Conservation (phyloP, 2,329 filamentous ascomycete genomes). For the Ophioceras dolichostomum region DNA sequence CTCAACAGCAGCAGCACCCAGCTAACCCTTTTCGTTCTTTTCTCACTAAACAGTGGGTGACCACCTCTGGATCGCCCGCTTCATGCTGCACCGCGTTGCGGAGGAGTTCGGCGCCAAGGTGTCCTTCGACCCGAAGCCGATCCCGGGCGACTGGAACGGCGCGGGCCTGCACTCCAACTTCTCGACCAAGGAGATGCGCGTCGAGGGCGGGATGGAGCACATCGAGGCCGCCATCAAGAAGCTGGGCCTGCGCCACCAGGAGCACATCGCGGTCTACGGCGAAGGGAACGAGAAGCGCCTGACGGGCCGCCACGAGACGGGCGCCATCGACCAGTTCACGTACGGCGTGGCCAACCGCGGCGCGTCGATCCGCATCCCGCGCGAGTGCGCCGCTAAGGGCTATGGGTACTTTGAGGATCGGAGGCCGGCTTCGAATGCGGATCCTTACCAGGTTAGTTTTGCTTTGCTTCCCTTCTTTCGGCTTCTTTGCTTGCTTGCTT, state of each 20-base stretch:
- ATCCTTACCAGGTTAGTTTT: slow-evolving; percentile 30
- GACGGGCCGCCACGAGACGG: slow-evolving; percentile 90
- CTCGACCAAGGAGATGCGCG: slow-evolving; percentile 78
- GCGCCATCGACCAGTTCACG: slow-evolving; percentile 82
- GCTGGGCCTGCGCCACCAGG: slow-evolving; percentile 62
- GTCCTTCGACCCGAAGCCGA: slow-evolving; percentile 90
- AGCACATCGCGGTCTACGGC: slow-evolving; percentile 85
- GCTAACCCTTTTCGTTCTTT: slow-evolving; percentile 22
- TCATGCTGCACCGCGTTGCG: slow-evolving; percentile 69
- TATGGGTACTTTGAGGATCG: slow-evolving; percentile 52
- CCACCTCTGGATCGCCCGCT: slow-evolving; percentile 88
- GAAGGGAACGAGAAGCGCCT: slow-evolving; percentile 93
- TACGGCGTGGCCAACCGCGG: slow-evolving; percentile 95
- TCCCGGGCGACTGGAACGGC: slow-evolving; percentile 91
- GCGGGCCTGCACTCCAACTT: slow-evolving; percentile 68
- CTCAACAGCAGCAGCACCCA: background rate
- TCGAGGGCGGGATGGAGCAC: slow-evolving; percentile 86
- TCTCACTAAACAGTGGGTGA: slow-evolving; percentile 58
- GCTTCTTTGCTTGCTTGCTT: background rate
- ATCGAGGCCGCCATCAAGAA: slow-evolving; percentile 84
- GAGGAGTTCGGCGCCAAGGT: slow-evolving; percentile 97
- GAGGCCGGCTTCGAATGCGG: slow-evolving; percentile 62
- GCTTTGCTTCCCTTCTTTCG: background rate
- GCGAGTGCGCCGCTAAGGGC: slow-evolving; percentile 60
- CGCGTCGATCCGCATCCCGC: slow-evolving; percentile 70